phyloP scores from a whole-genome alignment of 371 early-diverging fungal species.

The Apophysomyces elegans region DNA sequence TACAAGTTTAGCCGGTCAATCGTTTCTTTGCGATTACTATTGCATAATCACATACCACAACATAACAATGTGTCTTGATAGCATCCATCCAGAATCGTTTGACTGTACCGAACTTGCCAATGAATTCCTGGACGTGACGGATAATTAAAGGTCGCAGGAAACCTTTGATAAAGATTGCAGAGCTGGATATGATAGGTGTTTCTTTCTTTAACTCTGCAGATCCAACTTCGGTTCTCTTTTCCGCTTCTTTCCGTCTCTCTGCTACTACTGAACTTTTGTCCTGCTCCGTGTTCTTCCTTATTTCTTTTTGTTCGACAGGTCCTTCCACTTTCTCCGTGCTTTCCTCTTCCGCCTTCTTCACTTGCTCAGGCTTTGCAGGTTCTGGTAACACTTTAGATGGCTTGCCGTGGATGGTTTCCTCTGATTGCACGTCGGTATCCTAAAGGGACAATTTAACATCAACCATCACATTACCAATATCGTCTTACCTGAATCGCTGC shows the following conservation, averaged over 20 bases:
- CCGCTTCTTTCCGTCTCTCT: slow-evolving; percentile 15
- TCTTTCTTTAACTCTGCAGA: slow-evolving; percentile 8
- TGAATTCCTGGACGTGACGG: slow-evolving; percentile 62
- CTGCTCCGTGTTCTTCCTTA: too few relatives aligned
- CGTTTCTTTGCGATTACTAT: not conserved
- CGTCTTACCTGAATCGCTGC: not conserved
- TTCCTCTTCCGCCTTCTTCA: slow-evolving; percentile 11
- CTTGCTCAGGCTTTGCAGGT: not conserved
- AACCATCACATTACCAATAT: not conserved
- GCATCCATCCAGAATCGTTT: slow-evolving; percentile 84
- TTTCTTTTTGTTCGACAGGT: too few relatives aligned
- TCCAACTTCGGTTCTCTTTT: not conserved
- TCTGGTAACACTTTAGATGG: not conserved
- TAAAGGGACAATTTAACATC: not conserved
- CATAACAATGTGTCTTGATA: slow-evolving; percentile 87
- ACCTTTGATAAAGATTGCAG: slow-evolving; percentile 71
- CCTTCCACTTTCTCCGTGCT: slow-evolving; percentile 13
- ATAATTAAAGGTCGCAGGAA: slow-evolving; percentile 78
- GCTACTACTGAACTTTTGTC: slow-evolving; percentile 7
- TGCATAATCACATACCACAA: slow-evolving; percentile 53
- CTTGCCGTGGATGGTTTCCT: not conserved
- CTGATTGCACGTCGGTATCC: not conserved
- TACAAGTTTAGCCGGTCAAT: not conserved
- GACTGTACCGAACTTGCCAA: slow-evolving; percentile 67
- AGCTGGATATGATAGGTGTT: slow-evolving; percentile 12